Evolutionary conservation across 345 rosid species (phyloP).

Genomic region (Trapa bicornis): DNA sequence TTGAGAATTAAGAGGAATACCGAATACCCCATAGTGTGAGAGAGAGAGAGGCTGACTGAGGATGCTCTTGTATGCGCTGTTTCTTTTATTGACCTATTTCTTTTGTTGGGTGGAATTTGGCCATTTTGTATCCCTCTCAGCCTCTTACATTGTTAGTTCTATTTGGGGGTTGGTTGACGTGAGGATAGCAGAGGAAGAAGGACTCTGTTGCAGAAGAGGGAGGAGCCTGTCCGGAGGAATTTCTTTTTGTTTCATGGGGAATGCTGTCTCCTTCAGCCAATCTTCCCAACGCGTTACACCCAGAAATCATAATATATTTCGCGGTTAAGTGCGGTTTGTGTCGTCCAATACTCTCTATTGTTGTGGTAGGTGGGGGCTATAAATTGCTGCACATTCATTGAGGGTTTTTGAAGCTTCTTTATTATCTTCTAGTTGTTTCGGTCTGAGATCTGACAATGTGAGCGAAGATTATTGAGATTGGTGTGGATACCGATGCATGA

Average conservation of each 20-base stretch:
- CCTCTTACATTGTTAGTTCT: neutral
- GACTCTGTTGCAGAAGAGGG: neutral
- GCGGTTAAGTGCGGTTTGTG: neutral
- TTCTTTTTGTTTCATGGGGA: neutral
- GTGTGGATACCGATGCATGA: neutral
- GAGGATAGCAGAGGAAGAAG: neutral
- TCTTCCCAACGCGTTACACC: neutral
- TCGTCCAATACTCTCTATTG: neutral
- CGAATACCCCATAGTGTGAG: neutral
- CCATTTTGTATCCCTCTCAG: neutral
- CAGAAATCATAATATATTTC: neutral
- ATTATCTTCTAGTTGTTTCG: neutral
- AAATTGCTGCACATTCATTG: neutral
- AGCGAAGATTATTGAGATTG: neutral
- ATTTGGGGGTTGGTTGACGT: neutral
- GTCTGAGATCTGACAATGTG: neutral
- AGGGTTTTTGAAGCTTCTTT: constrained; percentile 1
- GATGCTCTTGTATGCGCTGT: neutral
- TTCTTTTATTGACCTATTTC: neutral
- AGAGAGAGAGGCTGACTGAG: constrained; percentile 2
- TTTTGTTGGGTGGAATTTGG: neutral
- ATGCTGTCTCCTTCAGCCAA: neutral
- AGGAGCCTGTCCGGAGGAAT: neutral
- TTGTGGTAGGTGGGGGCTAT: neutral
- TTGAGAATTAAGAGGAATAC: neutral